These are phyloP conservation scores for Neopestalotiopsis rosae DNA, from an alignment of 2,329 filamentous ascomycete species.

Conservation along the genomic window DNA sequence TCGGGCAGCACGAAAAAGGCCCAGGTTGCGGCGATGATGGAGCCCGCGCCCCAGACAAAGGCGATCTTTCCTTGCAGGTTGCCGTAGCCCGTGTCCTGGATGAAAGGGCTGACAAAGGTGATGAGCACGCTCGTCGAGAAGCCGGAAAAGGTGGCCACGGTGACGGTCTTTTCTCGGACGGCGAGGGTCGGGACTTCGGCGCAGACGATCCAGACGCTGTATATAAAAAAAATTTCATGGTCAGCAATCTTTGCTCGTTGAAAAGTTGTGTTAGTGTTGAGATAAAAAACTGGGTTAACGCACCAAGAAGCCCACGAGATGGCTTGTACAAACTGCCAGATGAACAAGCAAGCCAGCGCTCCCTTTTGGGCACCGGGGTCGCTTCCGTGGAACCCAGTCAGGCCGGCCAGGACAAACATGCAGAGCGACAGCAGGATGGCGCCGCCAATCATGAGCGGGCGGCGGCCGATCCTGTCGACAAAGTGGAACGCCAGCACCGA, in stretches of 20 bases:
- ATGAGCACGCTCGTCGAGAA: constrained; percentile 32
- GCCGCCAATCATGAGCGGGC: constrained; percentile 21
- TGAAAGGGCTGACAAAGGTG: constrained; percentile 36
- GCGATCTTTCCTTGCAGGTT: constrained; percentile 29
- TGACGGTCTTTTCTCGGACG: constrained; percentile 35
- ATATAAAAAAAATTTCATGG: neutral
- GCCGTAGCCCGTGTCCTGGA: constrained; percentile 31
- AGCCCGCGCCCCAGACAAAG: constrained; percentile 36
- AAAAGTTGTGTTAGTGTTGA: too few relatives aligned
- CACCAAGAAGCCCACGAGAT: constrained; percentile 24
- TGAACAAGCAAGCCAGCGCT: constrained; percentile 23
- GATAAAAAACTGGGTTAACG: neutral
- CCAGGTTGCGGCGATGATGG: constrained; percentile 28
- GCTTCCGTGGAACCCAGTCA: constrained; percentile 19
- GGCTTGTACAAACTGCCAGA: constrained; percentile 24
- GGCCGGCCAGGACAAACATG: constrained; percentile 21
- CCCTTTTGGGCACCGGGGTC: constrained; percentile 20
- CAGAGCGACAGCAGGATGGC: constrained; percentile 17
- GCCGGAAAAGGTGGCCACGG: constrained; percentile 31
- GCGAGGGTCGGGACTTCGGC: constrained; percentile 33
- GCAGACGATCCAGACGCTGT: constrained; percentile 34
- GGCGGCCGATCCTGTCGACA: constrained; percentile 21
- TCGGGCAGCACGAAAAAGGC: constrained; percentile 36
- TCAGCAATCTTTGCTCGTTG: neutral
- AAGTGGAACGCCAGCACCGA: constrained; percentile 23